A percentile compares a stretch with the other conserved stretches of the same genome.
Evolutionary conservation across 768 basidiomycete species (phyloP).

Genomic region (Amanita rimosa): DNA sequence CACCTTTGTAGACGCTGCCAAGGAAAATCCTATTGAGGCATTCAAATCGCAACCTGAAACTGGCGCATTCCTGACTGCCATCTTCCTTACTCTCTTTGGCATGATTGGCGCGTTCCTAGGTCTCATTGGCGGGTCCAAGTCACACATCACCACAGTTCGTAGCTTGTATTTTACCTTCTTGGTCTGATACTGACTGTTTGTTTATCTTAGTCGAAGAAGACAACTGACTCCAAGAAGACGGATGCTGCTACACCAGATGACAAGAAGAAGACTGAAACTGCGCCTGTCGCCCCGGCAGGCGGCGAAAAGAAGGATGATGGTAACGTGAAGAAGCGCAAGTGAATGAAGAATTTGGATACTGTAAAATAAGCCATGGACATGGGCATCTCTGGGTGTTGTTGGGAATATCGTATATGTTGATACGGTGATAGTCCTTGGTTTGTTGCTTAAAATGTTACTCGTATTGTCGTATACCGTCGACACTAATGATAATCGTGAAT

Average conservation of each 20-base stretch:
- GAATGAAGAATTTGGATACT: neutral
- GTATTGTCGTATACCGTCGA: constrained; percentile 1
- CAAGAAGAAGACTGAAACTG: constrained; percentile 51
- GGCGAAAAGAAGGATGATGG: constrained; percentile 65
- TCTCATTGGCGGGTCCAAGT: constrained; percentile 61
- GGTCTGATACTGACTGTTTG: constrained; percentile 1
- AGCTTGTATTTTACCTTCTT: constrained; percentile 3
- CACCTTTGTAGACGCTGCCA: constrained; percentile 70
- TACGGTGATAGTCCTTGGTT: neutral
- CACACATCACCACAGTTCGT: constrained; percentile 58
- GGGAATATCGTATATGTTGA: neutral
- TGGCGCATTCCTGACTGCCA: constrained; percentile 64
- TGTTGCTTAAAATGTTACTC: neutral
- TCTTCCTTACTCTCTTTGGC: constrained; percentile 70
- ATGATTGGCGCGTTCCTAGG: constrained; percentile 77
- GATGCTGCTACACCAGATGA: constrained; percentile 53
- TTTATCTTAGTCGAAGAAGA: constrained; percentile 27
- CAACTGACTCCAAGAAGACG: constrained; percentile 50
- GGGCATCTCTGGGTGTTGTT: neutral
- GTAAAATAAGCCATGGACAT: neutral
- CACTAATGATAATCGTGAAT: neutral
- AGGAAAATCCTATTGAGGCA: constrained; percentile 66
- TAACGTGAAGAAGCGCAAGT: constrained; percentile 61
- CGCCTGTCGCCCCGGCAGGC: constrained; percentile 63
- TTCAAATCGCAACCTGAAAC: constrained; percentile 87